These are phyloP conservation scores for Juncus inflexus DNA, from an alignment of 176 grass and related monocot species.

Conservation along the genomic window DNA sequence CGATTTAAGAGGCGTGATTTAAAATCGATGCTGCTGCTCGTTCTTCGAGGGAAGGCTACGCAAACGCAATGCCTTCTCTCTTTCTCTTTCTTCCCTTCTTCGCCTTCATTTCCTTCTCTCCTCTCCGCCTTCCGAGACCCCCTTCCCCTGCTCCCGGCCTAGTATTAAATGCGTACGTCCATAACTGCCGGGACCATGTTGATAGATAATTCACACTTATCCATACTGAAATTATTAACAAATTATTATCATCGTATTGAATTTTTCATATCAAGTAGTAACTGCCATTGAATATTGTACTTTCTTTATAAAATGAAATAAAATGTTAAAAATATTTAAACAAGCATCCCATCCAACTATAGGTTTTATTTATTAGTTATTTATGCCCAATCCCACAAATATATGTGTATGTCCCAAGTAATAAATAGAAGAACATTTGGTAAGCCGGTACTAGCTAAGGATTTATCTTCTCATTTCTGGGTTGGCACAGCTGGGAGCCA, in stretches of 20 bases:
- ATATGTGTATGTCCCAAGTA: too few species aligned
- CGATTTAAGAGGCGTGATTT: slow-evolving; percentile 55
- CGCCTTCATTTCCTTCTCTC: not conserved
- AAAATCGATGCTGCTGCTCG: slow-evolving; percentile 34
- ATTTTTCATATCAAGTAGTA: not conserved
- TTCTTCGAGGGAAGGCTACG: slow-evolving; percentile 24
- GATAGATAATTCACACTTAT: too few species aligned
- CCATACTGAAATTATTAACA: too few species aligned
- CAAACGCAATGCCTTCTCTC: not conserved
- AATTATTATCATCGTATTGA: too few species aligned
- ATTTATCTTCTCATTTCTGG: slow-evolving; percentile 22
- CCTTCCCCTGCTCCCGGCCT: not conserved
- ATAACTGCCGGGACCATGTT: too few species aligned
- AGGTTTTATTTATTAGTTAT: too few species aligned
- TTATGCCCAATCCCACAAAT: too few species aligned
- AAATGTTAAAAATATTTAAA: not conserved
- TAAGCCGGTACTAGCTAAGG: not conserved
- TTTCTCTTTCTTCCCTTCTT: slow-evolving; percentile 35
- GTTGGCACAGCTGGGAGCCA: slow-evolving; percentile 73
- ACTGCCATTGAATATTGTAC: not conserved
- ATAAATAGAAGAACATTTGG: too few species aligned
- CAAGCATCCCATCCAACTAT: not conserved
- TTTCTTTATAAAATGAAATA: not conserved
- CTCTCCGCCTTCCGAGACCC: slow-evolving; percentile 5
- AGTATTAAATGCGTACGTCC: not conserved